phyloP scores from a whole-genome alignment of 371 early-diverging fungal species.

The Haplosporangium sp. region DNA sequence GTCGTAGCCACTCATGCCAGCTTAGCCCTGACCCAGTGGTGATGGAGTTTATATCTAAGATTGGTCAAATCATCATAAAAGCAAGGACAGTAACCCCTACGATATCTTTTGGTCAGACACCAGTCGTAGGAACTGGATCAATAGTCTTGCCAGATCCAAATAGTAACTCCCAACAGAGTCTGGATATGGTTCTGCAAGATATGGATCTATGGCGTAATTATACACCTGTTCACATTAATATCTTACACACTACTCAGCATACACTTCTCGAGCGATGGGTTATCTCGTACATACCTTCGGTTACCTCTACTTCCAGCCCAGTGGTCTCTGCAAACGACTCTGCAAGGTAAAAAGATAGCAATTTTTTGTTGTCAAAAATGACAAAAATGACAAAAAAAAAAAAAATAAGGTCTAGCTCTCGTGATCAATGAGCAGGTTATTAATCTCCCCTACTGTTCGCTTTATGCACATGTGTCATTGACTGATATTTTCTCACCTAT shows the following conservation, averaged over 20 bases:
- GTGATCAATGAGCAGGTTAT: conserved; percentile 11
- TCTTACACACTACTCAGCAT: conserved; percentile 36
- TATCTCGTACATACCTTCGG: conserved; percentile 38
- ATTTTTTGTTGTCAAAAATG: not conserved
- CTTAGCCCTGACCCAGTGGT: conserved; percentile 40
- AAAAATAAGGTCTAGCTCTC: conserved; percentile 11
- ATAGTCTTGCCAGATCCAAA: not conserved
- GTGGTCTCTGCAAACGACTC: conserved; percentile 4
- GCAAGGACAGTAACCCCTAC: conserved; percentile 34
- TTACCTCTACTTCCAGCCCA: conserved; percentile 11
- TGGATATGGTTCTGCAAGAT: conserved; percentile 40
- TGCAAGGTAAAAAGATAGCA: conserved; percentile 20
- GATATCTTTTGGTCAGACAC: conserved; percentile 3
- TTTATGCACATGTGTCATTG: conserved; percentile 17
- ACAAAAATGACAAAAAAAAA: not conserved
- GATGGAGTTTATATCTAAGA: conserved; percentile 54
- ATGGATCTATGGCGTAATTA: conserved; percentile 44
- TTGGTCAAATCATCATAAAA: conserved; percentile 52
- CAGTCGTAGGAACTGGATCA: not conserved
- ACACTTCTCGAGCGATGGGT: conserved; percentile 49
- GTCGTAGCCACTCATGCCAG: conserved; percentile 5
- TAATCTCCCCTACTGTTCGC: conserved; percentile 10
- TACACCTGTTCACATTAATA: conserved; percentile 49
- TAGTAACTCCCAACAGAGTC: conserved; percentile 10
- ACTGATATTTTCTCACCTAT: not conserved